Evolutionary conservation across 495 filamentous ascomycete genomes (phyloP), one percentile per base, ranked within the genome.

Genomic region (Aspergillus cristatus): DNA sequence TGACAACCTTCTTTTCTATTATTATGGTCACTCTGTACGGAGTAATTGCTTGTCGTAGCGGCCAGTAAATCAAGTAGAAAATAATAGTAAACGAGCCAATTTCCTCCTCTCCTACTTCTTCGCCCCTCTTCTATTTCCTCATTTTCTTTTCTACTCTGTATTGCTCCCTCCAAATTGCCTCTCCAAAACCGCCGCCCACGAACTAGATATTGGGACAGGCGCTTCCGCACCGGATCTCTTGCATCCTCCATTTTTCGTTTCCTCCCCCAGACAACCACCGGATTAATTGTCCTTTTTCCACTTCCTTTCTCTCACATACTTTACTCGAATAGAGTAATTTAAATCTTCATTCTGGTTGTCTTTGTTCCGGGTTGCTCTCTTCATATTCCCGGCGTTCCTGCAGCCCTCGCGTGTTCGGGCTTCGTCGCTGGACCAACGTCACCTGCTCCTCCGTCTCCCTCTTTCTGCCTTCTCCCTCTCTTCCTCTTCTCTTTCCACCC

Each of bases 341-440:
- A 12, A 37, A 14, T 33, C 33, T 43, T 38, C 35, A 40, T 14
- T n/a, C n/a, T n/a, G n/a, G n/a, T n/a, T 51, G 47, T 50, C 35
- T 51, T 46, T 44, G 20, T 24, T 8, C 20, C 8, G 20, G 20
- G 20, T 43, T 48, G 18, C 43, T 40, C 38, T 45, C 46, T 48
- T 33, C 4, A 49, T 46, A 49, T 51, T 51, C 46, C 54, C 50
- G n/a, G 54, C 43, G 54, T 57, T 57, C 54, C 54, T 57, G 54
- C 54, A 57, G 54, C 50, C 43, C 46, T 54, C 45, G 46, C 50
- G 50, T 51, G 45, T 51, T 48, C 46, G 49, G 49, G 53, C 49
- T 56, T 53, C 41, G 40, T 51, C 54, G 54, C 48, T 51, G 50
- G 44, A 57, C 51, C 53, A 57, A 57, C 54, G 54, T 57, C 54